A percentile compares a stretch with the other conserved stretches of the same genome.
Conservation (phyloP, 441 rosid genomes). For the Jatropha podagrica region DNA sequence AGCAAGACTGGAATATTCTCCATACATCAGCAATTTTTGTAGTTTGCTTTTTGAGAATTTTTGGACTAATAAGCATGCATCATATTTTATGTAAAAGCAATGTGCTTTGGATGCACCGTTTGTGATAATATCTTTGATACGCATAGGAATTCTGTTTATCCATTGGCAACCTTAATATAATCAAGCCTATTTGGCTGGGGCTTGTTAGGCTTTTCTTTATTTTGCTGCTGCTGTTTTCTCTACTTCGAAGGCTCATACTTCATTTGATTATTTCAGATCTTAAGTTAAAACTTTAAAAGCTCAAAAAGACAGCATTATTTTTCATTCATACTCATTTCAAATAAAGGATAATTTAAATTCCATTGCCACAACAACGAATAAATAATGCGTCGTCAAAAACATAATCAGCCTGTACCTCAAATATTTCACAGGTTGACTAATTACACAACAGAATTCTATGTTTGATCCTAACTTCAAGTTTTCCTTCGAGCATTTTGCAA, state of each 20-base stretch:
- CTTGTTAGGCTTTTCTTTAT: no score
- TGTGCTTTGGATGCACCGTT: no score
- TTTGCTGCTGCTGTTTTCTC: no score
- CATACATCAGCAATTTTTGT: background rate
- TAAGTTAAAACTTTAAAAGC: no score
- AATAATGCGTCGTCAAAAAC: background rate
- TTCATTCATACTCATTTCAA: background rate
- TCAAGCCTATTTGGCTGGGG: no score
- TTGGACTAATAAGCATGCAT: background rate
- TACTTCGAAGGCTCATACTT: no score
- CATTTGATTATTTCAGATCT: no score
- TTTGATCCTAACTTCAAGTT: background rate
- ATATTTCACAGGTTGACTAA: background rate
- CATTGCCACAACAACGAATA: background rate
- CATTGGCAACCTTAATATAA: no score
- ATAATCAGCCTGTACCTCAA: background rate
- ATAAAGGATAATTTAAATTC: background rate
- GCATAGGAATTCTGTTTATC: no score
- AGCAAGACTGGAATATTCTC: background rate
- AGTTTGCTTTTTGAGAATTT: background rate
- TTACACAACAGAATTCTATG: conserved; percentile 9
- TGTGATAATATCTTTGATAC: no score
- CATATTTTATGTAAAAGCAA: background rate
- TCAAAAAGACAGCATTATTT: background rate
- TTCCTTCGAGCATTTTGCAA: background rate